A percentile compares a stretch with the other conserved stretches of the same genome.
Conservation (phyloP, 2,329 filamentous ascomycete genomes). For the Aureobasidium vineae region DNA sequence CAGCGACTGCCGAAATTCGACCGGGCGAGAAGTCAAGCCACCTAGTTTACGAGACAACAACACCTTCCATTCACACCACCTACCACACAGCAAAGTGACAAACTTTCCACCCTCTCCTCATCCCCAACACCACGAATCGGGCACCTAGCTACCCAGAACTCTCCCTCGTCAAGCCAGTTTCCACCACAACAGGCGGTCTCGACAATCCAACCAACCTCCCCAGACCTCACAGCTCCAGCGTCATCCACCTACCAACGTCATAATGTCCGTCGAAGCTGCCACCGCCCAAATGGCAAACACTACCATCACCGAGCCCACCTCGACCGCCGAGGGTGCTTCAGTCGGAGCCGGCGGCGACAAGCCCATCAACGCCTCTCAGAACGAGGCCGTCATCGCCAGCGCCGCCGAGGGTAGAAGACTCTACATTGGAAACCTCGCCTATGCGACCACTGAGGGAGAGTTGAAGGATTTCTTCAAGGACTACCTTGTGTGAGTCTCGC, state of each 20-base stretch:
- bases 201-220: constrained; percentile 42
- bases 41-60: constrained; percentile 23
- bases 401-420: constrained; percentile 98
- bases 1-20: constrained; percentile 20
- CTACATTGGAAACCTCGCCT: constrained; percentile 99
- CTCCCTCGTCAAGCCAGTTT: constrained; percentile 53
- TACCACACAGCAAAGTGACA: constrained; percentile 28
- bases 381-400: constrained; percentile 92
- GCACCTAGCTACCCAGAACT: constrained; percentile 54
- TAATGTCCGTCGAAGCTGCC: constrained; percentile 90
- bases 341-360: constrained; percentile 54
- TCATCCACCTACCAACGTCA: constrained; percentile 58
- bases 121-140: constrained; percentile 33
- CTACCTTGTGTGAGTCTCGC: constrained; percentile 87
- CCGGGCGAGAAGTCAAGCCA: constrained; percentile 31
- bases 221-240: constrained; percentile 47
- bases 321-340: constrained; percentile 56
- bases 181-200: constrained; percentile 49
- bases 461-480: constrained; percentile 99
- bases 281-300: constrained; percentile 67
- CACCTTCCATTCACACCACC: constrained; percentile 26
- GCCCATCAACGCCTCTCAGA: constrained; percentile 70
- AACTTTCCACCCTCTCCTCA: constrained; percentile 3
- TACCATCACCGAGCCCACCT: constrained; percentile 58
- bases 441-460: constrained; percentile 99